Evolutionary conservation across 202 grass and related monocot species (phyloP).

Genomic region (Zoysia matrella): DNA sequence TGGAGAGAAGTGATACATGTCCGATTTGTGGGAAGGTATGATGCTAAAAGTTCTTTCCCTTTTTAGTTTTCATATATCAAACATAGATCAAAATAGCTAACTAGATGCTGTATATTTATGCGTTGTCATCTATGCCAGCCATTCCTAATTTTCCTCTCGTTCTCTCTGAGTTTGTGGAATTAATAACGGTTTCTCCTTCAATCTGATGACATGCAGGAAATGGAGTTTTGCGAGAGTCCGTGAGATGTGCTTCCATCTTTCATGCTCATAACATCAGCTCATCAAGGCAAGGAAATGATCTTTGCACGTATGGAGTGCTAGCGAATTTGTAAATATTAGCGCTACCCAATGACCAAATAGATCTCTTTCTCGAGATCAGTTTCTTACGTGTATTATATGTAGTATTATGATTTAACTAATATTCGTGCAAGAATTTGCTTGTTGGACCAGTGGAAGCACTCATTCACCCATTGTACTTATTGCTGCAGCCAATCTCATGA

Average conservation of each 20-base stretch:
- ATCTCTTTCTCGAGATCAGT: conserved; percentile 37
- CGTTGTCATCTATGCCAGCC: not conserved
- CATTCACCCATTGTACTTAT: not conserved
- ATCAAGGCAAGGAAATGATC: conserved; percentile 6
- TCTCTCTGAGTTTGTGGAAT: not conserved
- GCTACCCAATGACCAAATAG: conserved; percentile 3
- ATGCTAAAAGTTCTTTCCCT: not conserved
- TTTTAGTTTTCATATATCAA: conserved; percentile 19
- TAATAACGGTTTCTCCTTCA: conserved; percentile 7
- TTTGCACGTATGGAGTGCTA: conserved; percentile 21
- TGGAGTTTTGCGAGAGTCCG: conserved; percentile 89
- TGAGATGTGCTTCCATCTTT: conserved; percentile 49
- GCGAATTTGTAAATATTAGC: conserved; percentile 64
- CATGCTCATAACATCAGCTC: not conserved
- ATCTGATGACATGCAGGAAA: conserved; percentile 57
- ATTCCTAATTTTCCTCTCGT: not conserved
- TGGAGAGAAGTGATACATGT: conserved; percentile 91
- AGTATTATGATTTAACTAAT: not conserved
- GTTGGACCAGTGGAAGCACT: not conserved
- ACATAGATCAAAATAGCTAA: not conserved
- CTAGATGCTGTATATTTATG: not conserved
- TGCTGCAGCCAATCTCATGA: not conserved
- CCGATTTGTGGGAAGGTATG: conserved; percentile 85
- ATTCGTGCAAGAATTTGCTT: conserved; percentile 24
- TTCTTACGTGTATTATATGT: conserved; percentile 45